Evolutionary conservation across 495 filamentous ascomycete genomes (phyloP).

Genomic region (Hypoxylon crocopeplum): DNA sequence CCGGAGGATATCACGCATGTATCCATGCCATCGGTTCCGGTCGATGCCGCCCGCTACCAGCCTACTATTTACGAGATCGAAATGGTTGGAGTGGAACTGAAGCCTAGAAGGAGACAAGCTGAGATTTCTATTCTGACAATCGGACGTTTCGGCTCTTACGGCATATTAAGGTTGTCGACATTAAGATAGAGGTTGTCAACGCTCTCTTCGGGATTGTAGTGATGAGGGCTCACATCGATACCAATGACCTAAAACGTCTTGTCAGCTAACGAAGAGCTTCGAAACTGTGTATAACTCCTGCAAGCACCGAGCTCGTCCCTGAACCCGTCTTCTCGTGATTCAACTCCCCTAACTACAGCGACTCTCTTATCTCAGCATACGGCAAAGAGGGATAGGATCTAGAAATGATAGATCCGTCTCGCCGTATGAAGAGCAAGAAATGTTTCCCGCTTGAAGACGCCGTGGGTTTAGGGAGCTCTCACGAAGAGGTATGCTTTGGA

Average conservation of each 20-base stretch:
- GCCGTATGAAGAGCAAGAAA: neutral
- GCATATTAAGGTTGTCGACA: constrained; percentile 79
- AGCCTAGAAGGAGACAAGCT: constrained; percentile 54
- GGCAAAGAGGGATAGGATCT: neutral
- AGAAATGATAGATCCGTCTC: neutral
- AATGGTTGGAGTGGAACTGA: constrained; percentile 76
- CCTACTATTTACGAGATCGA: constrained; percentile 90
- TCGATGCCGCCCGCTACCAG: constrained; percentile 83
- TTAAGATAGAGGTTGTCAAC: constrained; percentile 77
- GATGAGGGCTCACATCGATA: constrained; percentile 78
- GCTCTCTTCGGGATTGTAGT: constrained; percentile 63
- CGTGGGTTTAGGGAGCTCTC: neutral
- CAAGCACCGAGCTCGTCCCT: constrained; percentile 16
- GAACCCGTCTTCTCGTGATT: constrained; percentile 7
- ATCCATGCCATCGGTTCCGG: constrained; percentile 74
- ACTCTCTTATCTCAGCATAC: neutral
- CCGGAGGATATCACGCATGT: constrained; percentile 75
- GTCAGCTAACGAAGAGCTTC: constrained; percentile 9
- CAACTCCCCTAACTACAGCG: neutral
- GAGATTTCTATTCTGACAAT: constrained; percentile 29
- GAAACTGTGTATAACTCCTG: constrained; percentile 1
- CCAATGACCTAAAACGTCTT: constrained; percentile 69
- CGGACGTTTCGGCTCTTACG: constrained; percentile 48
- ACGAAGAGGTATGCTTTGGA: neutral
- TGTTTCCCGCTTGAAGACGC: constrained; percentile 2